phyloP scores from a whole-genome alignment of 179 eudicot genomes.

The Actinidia polygama region DNA sequence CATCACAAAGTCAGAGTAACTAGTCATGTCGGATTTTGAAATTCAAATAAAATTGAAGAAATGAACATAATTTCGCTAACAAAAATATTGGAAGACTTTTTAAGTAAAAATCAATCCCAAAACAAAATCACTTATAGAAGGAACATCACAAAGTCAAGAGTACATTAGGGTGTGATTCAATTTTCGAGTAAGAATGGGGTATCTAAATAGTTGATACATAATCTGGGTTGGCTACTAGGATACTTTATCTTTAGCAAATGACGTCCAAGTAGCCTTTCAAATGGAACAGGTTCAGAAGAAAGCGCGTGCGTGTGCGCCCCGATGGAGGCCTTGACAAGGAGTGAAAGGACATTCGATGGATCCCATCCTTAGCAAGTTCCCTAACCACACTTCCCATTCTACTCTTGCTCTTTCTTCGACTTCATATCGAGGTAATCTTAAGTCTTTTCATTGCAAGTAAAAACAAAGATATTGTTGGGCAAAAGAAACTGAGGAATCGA shows the following conservation, averaged over 20 bases:
- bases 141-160: no score
- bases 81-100: no score
- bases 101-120: no score
- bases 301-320: neutral
- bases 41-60: no score
- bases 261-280: neutral
- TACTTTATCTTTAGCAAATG: neutral
- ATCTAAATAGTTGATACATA: no score
- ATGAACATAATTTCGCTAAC: no score
- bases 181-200: no score
- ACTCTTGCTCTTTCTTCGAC: neutral
- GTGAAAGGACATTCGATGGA: neutral
- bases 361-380: neutral
- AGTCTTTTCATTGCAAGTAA: neutral
- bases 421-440: neutral
- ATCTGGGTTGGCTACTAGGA: neutral
- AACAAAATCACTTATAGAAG: no score
- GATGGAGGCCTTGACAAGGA: neutral
- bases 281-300: neutral
- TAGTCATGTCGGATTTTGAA: no score
- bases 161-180: no score
- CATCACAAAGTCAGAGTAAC: no score
- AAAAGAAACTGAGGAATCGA: neutral
- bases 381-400: neutral
- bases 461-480: neutral